These are phyloP conservation scores for Ophiognomonia clavigignenti-juglandacearum DNA, from an alignment of 2,329 filamentous ascomycete genomes.

Conservation along the genomic window DNA sequence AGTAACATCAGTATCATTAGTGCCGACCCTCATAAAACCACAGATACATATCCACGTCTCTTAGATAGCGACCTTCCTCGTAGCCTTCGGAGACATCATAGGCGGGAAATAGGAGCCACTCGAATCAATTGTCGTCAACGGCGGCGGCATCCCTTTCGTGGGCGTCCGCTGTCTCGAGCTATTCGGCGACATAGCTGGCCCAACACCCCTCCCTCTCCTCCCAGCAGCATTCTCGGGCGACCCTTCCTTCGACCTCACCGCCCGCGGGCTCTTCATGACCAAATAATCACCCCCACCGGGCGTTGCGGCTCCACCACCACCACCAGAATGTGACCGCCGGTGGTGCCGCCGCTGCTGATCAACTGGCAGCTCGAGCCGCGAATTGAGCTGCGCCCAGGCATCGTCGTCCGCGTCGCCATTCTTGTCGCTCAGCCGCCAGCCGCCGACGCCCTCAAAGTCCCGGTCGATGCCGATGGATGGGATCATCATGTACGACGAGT, in stretches of 20 bases:
- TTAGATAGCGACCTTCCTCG: no score
- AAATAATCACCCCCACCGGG: conserved; percentile 37
- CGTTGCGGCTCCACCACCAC: conserved; percentile 31
- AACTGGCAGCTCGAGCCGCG: conserved; percentile 42
- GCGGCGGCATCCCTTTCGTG: conserved; percentile 26
- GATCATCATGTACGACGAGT: conserved; percentile 26
- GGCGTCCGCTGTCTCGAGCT: conserved; percentile 45
- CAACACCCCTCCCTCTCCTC: conserved; percentile 17
- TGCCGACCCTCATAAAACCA: no score
- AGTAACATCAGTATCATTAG: no score
- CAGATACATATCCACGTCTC: no score
- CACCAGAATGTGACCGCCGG: conserved; percentile 36
- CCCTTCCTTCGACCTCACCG: conserved; percentile 19
- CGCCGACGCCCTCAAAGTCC: conserved; percentile 56
- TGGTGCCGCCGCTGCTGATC: conserved; percentile 39
- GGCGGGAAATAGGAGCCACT: conserved; percentile 39
- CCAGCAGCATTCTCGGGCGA: conserved; percentile 28
- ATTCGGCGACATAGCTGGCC: conserved; percentile 34
- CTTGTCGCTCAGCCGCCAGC: conserved; percentile 48
- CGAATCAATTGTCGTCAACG: conserved; percentile 26
- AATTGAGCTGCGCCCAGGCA: conserved; percentile 49
- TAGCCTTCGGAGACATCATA: conserved; percentile 26
- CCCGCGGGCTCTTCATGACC: conserved; percentile 35
- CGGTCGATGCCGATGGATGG: conserved; percentile 46
- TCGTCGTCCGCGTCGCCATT: conserved; percentile 36